These are phyloP conservation scores for Tetrapisispora taiwanensis DNA, from an alignment of 805 yeast species.

Conservation along the genomic window DNA sequence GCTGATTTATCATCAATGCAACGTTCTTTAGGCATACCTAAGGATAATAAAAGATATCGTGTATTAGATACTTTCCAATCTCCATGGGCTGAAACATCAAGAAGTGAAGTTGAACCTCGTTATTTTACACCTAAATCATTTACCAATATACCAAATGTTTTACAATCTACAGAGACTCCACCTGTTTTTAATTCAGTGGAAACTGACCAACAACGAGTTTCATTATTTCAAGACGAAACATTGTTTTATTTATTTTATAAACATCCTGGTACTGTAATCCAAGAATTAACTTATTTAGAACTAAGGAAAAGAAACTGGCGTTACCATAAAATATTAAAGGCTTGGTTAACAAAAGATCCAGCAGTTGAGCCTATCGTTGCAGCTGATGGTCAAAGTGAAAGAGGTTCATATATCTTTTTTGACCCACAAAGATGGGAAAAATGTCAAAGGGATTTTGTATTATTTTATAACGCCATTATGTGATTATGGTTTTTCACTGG, in stretches of 20 bases:
- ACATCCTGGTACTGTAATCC: conserved; percentile 84
- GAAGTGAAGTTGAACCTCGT: conserved; percentile 83
- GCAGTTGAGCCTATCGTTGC: conserved; percentile 78
- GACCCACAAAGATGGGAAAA: conserved; percentile 96
- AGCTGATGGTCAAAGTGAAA: conserved; percentile 63
- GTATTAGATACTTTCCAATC: conserved; percentile 55
- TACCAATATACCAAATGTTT: conserved; percentile 28
- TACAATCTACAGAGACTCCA: conserved; percentile 22
- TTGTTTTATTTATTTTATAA: conserved; percentile 88
- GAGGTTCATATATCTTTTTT: conserved; percentile 88
- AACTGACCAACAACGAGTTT: conserved; percentile 37
- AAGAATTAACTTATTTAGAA: conserved; percentile 88
- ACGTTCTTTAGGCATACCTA: conserved; percentile 26
- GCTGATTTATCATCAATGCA: conserved; percentile 28
- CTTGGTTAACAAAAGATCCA: conserved; percentile 94
- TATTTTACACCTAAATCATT: conserved; percentile 55
- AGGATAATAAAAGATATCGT: conserved; percentile 17
- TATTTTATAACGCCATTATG: conserved; percentile 55
- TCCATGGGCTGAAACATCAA: conserved; percentile 91
- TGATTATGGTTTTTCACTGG: conserved; percentile 15
- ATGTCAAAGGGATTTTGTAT: conserved; percentile 61
- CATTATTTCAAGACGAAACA: conserved; percentile 77
- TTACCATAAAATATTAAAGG: conserved; percentile 88
- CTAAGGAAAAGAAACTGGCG: conserved; percentile 92
- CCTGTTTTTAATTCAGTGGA: conserved; percentile 29